A percentile compares a stretch with the other conserved stretches of the same genome.
These are phyloP conservation scores for Stachybotrys chlorohalonatus DNA, from an alignment of 2,329 filamentous ascomycete species.

Conservation along the genomic window DNA sequence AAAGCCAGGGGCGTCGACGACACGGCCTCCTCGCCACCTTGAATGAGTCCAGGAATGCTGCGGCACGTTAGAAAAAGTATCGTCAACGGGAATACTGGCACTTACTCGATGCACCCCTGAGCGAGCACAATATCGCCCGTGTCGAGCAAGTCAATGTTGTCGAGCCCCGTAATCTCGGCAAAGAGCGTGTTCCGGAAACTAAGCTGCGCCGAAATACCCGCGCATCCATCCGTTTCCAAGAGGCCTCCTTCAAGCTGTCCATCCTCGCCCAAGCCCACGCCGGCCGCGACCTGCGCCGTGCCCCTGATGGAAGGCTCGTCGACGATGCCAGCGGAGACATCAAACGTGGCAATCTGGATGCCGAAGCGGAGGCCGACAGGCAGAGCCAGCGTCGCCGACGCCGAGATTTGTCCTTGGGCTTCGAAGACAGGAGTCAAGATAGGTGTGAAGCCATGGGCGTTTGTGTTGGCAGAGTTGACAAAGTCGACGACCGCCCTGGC, in stretches of 20 bases:
- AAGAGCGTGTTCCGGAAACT: conserved; percentile 18
- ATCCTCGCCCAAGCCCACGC: conserved; percentile 3
- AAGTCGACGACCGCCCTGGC: conserved; percentile 14
- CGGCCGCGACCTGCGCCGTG: conserved; percentile 9
- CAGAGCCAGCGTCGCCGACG: conserved; percentile 16
- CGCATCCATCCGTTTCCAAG: conserved; percentile 11
- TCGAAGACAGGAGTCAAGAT: conserved; percentile 19
- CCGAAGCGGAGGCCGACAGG: conserved; percentile 17
- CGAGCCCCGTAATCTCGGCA: conserved; percentile 8
- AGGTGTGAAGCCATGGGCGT: conserved; percentile 13
- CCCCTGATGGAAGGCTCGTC: conserved; percentile 18
- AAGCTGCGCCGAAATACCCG: conserved; percentile 15
- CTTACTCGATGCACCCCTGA: conserved; percentile 14
- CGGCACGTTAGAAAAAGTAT: neutral
- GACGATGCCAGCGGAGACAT: conserved; percentile 11
- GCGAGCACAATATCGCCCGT: conserved; percentile 10
- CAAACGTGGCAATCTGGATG: conserved; percentile 10
- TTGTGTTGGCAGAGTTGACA: conserved; percentile 9
- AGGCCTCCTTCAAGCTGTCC: conserved; percentile 9
- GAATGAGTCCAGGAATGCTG: neutral
- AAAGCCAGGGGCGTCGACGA: no score
- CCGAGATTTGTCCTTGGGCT: conserved; percentile 14
- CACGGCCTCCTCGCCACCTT: neutral
- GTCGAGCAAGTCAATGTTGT: conserved; percentile 10
- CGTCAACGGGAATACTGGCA: neutral